Evolutionary conservation across 2,329 filamentous ascomycete species (phyloP).

Genomic region (Pseudogymnoascus sp.): DNA sequence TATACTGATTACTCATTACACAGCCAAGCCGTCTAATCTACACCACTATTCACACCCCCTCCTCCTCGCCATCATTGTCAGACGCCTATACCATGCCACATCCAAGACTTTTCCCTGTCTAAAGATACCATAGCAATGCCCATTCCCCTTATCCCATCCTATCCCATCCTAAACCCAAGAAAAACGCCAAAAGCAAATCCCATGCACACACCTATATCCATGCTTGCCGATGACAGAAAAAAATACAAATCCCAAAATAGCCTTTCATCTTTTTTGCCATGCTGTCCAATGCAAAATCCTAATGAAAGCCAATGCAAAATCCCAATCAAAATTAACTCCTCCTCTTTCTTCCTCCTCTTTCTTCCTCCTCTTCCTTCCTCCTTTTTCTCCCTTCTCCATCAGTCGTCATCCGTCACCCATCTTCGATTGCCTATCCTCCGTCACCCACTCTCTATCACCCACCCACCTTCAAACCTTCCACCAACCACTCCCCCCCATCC

Average conservation of each 20-base stretch:
- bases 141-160: background rate
- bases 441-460: slow-evolving; percentile 7
- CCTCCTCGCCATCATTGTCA: background rate
- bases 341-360: slow-evolving; percentile 4
- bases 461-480: no score
- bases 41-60: background rate
- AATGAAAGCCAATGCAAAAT: background rate
- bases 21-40: background rate
- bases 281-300: background rate
- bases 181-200: background rate
- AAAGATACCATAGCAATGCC: background rate
- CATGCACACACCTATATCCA: background rate
- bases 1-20: background rate
- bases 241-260: background rate
- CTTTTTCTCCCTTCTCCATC: no score
- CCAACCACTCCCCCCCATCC: background rate
- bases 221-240: background rate
- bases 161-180: background rate
- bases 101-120: background rate
- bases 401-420: no score
- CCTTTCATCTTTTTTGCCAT: background rate
- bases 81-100: background rate
- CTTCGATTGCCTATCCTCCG: background rate
- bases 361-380: background rate
- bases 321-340: background rate